Base-by-base conservation (phyloP, 306 rosid genomes). In the Quercus dentata region DNA sequence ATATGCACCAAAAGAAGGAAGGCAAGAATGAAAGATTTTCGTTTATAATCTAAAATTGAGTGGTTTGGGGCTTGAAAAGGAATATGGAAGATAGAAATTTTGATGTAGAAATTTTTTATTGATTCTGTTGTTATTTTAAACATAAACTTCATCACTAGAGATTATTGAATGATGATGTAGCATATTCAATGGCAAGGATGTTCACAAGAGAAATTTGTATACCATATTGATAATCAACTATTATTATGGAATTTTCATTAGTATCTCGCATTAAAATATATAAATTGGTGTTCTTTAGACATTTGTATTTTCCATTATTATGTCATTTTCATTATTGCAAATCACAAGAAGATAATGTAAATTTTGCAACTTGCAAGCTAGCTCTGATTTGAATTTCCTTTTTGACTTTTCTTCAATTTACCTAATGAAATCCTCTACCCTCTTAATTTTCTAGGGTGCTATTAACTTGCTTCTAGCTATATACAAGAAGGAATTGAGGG, bases 381-480 rank as follows among this genome's bases (percentile, higher is more conserved):
- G 72, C 52, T 31, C 3, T 9, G 17, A 35, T 17, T 31, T 31
- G 71, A 67, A 33, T 35, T 31, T 67, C 20, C 17, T 18, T 35
- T 31, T 30, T 64, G 70, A 18, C 49, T 19, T 67, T 21, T 19
- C 15, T 67, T 17, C 13, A 14, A 67, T 68, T 35, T 68, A 68
- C 23, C n/a, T 28, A 33, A 35, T 5, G 20, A n/a, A 68, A 9
- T 19, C 13, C 41, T n/a, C 25, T 35, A 33, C 13, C 46, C 61
- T 75, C 6, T 63, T 80, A 33, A 54, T 85, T 76, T 27, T 78
- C 33, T 81, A 96, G 99, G 99, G 99, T 65, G 99, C 99, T 1
- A 91, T 96, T 78, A 93, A 96, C 87, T 80, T 96, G 92, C 90
- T 96, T 56, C 69, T 96, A 69, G 89, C 99, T 6, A 98, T 96